These are phyloP conservation scores for Xylaria grammica DNA, from an alignment of 495 filamentous ascomycete genomes.

Conservation along the genomic window DNA sequence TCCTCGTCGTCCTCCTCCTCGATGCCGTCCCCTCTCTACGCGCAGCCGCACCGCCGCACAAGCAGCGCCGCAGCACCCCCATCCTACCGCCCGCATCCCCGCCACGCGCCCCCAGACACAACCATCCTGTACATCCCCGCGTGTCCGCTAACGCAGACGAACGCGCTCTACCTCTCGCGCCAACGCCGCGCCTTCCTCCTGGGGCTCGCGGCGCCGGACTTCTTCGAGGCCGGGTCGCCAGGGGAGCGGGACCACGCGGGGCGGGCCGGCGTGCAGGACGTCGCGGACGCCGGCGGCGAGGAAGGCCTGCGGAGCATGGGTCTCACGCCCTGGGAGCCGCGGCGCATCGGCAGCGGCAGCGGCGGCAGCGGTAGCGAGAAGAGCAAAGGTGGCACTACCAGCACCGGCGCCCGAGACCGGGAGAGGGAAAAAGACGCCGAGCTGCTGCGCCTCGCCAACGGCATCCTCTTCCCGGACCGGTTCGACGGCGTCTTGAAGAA, in stretches of 20 bases:
- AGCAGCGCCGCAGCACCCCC: not conserved
- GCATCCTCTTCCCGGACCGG: constrained; percentile 52
- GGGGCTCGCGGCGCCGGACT: constrained; percentile 20
- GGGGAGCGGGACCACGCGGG: constrained; percentile 60
- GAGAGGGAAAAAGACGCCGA: constrained; percentile 20
- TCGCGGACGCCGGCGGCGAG: constrained; percentile 48
- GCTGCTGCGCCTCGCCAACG: constrained; percentile 45
- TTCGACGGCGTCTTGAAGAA: constrained; percentile 39
- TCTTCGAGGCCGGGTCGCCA: constrained; percentile 31
- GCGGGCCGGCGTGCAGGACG: constrained; percentile 56
- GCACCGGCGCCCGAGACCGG: not conserved
- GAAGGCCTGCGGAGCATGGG: constrained; percentile 56
- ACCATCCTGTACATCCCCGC: constrained; percentile 77
- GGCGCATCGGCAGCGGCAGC: too few relatives aligned
- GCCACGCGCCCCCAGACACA: constrained; percentile 43
- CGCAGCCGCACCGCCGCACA: not conserved
- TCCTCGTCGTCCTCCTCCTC: constrained; percentile 1
- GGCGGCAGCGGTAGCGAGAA: constrained; percentile 24
- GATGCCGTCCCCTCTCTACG: not conserved
- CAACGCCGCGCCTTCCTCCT: constrained; percentile 70
- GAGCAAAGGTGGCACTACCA: not conserved
- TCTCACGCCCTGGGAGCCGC: constrained; percentile 46
- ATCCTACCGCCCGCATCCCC: constrained; percentile 32
- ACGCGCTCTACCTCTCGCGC: constrained; percentile 71
- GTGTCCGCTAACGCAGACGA: constrained; percentile 79